These are phyloP conservation scores for Boletus pseudopeckii DNA, from an alignment of 768 basidiomycete genomes.

Conservation along the genomic window DNA sequence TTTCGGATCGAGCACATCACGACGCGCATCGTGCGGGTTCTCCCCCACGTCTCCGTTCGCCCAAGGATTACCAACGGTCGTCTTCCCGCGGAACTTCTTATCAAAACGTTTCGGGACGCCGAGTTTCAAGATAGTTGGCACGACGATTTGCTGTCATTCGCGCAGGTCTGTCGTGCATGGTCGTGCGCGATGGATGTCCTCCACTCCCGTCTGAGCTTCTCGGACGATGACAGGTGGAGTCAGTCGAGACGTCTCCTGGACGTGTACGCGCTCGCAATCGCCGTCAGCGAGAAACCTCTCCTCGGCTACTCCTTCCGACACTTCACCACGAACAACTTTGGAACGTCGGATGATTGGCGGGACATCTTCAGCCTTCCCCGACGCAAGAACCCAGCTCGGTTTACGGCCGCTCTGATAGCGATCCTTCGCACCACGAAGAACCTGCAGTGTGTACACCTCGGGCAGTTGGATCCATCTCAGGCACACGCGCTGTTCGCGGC, in stretches of 20 bases:
- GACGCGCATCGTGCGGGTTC: slow-evolving; percentile 20
- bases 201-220: slow-evolving; percentile 13
- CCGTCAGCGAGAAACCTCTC: slow-evolving; percentile 10
- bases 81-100: slow-evolving; percentile 21
- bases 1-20: slow-evolving; percentile 17
- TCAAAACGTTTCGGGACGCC: slow-evolving; percentile 17
- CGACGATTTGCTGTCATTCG: slow-evolving; percentile 23
- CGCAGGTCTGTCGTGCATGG: slow-evolving; percentile 25
- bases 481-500: slow-evolving; percentile 7
- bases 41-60: slow-evolving; percentile 4
- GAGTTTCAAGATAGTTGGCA: slow-evolving; percentile 20
- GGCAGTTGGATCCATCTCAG: slow-evolving; percentile 10
- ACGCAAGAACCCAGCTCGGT: not conserved
- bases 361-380: not conserved
- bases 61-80: slow-evolving; percentile 2
- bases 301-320: slow-evolving; percentile 12
- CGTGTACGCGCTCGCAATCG: slow-evolving; percentile 16
- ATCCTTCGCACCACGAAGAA: slow-evolving; percentile 20
- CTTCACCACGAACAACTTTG: slow-evolving; percentile 19
- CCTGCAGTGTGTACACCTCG: slow-evolving; percentile 12
- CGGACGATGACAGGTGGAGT: slow-evolving; percentile 4
- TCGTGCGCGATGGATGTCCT: slow-evolving; percentile 23
- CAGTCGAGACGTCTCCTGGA: slow-evolving; percentile 6
- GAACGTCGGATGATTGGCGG: not conserved
- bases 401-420: slow-evolving; percentile 16